Evolutionary conservation across 108 stramenopile genomes (phyloP), one percentile per base, ranked within the genome.

Genomic region (Aureococcus anophagefferens): DNA sequence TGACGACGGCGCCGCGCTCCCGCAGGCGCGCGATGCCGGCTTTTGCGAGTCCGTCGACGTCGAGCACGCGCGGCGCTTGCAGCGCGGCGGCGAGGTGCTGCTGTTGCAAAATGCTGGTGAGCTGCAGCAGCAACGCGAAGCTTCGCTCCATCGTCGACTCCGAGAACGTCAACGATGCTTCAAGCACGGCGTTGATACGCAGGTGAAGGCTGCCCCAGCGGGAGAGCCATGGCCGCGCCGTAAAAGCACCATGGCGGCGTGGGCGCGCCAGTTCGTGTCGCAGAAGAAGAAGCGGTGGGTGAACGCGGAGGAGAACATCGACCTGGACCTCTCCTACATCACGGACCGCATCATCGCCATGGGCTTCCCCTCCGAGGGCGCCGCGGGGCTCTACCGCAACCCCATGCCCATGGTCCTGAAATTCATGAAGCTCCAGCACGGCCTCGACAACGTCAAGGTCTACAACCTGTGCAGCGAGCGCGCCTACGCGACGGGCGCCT

Each of bases 311-410:
- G n/a, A n/a, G n/a, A n/a, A n/a, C n/a, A 74, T 74, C 73, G 78
- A 79, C 30, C 66, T 79, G 67, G 78, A 79, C 46, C 44, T 79
- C 68, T 68, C 76, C 30, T 79, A 79, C 68, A 62, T 79, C 32
- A 77, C 78, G 29, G 31, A 36, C 29, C 46, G 78, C 29, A 79
- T 79, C 21, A 79, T 79, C 46, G 78, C 73, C 21, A 66, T 73
- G 33, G 78, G 78, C 63, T 78, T 79, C 33, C 80, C 80, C 37
- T 40, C 67, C 9, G 21, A 3, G 36, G 29, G 29, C 37, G 36
- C 9, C 35, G 29, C 30, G 11, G 62, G 63, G 11, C 34, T 51
- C 25, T 72, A 72, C 35, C 63, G 71, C n/a, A 72, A 72, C 31
- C 62, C 63, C 40, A 33, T 59, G 29, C 36, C 46, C 64, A 36